These are phyloP conservation scores for Bryum argenteum DNA, from an alignment of 225 moss, liverwort and hornwort species.

Conservation along the genomic window DNA sequence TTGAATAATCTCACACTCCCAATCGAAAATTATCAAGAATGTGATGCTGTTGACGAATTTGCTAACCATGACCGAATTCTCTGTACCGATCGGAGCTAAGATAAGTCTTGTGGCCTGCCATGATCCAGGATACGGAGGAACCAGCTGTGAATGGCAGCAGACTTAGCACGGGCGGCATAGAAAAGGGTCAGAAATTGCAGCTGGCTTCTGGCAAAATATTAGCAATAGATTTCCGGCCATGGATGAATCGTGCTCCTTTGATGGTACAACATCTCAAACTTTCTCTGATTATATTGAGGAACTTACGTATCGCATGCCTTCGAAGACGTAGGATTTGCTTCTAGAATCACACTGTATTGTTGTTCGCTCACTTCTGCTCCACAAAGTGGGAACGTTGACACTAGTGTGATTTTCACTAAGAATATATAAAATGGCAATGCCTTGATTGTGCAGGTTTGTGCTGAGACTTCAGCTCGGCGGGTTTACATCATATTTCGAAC, in stretches of 20 bases:
- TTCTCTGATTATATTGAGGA: background rate
- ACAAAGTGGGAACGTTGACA: background rate
- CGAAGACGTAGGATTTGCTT: background rate
- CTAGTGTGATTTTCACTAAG: background rate
- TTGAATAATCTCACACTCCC: background rate
- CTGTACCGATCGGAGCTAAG: background rate
- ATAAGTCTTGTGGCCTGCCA: conserved; percentile 7
- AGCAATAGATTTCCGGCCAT: conserved; percentile 67
- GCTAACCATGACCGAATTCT: background rate
- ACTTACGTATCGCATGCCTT: background rate
- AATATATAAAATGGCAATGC: background rate
- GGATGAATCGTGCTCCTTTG: conserved; percentile 75
- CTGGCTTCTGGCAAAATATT: conserved; percentile 28
- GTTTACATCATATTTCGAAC: conserved; percentile 75
- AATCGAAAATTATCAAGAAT: background rate
- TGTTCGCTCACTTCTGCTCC: background rate
- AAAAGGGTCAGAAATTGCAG: conserved; percentile 15
- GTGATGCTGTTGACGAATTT: background rate
- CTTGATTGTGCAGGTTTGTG: conserved; percentile 48
- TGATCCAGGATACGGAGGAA: conserved; percentile 18
- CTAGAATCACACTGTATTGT: background rate
- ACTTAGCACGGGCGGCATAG: conserved; percentile 25
- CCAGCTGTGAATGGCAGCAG: conserved; percentile 26
- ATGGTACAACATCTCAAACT: conserved; percentile 42
- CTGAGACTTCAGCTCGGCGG: conserved; percentile 69